Percentiles rank a stretch among this genome's conserved stretches.
Conservation (phyloP, 306 rosid genomes). For the Dryas alaskensis region DNA sequence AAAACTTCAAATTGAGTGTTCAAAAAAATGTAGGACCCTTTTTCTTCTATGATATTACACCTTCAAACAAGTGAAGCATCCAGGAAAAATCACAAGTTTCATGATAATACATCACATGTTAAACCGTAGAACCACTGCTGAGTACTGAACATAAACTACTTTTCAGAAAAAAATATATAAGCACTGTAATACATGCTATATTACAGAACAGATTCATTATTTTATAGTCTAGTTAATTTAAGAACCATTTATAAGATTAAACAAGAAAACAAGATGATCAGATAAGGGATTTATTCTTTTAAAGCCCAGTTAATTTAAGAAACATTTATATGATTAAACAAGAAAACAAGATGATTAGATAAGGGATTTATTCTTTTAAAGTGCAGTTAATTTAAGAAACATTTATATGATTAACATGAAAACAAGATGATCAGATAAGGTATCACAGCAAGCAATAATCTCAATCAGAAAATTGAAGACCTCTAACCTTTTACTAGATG, state of each 20-base stretch:
- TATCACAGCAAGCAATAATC: conserved; percentile 7
- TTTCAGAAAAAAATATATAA: not conserved
- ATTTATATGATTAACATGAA: not conserved
- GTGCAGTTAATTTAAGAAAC: not conserved
- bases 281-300: too few species aligned
- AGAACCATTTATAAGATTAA: too few species aligned
- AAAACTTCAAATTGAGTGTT: too few species aligned
- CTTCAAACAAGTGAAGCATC: not conserved
- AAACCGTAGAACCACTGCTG: not conserved
- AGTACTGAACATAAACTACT: not conserved
- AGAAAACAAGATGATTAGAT: too few species aligned
- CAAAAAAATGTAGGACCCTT: too few species aligned
- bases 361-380: not conserved
- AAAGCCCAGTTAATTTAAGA: too few species aligned
- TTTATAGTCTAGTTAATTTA: too few species aligned
- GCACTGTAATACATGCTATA: not conserved
- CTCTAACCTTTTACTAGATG: conserved; percentile 50
- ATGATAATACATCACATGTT: not conserved
- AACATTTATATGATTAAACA: too few species aligned
- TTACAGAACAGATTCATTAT: not conserved
- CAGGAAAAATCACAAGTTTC: not conserved
- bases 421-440: not conserved
- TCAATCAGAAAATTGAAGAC: conserved; percentile 14
- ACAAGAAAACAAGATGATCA: too few species aligned
- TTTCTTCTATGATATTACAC: not conserved